Evolutionary conservation across 805 yeast species (phyloP).

Genomic region (Metschnikowia arizonensis): DNA sequence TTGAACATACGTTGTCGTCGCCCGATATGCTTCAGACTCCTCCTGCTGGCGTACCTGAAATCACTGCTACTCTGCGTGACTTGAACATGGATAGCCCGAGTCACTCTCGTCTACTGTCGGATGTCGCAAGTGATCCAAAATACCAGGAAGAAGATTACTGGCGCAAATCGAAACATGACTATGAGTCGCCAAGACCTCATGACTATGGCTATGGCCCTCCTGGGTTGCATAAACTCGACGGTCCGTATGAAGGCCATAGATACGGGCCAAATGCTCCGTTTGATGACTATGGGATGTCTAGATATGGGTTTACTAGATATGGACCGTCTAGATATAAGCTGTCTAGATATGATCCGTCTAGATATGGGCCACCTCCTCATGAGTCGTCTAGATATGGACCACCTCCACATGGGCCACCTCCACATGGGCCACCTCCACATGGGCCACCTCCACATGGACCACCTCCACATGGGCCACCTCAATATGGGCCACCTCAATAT

Average conservation of each 20-base stretch:
- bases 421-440: neutral
- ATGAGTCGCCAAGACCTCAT: neutral
- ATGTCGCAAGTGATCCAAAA: neutral
- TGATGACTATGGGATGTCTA: neutral
- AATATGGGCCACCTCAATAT: neutral
- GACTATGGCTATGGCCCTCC: neutral
- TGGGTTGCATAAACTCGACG: neutral
- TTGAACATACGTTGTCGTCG: neutral
- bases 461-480: neutral
- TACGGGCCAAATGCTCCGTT: neutral
- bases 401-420: neutral
- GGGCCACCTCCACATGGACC: neutral
- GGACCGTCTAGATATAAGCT: neutral
- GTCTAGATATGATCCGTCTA: neutral
- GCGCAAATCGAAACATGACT: neutral
- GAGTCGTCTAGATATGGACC: neutral
- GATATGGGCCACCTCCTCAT: neutral
- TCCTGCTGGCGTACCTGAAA: neutral
- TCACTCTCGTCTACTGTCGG: neutral
- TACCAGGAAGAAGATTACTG: constrained; percentile 1
- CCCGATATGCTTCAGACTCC: neutral
- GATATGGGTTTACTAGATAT: neutral
- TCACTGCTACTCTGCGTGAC: neutral
- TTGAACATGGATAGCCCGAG: neutral
- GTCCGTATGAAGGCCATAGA: neutral